Percentiles rank a stretch among this genome's conserved stretches.
phyloP scores from a whole-genome alignment of 805 yeast species.

The Myxozyma melibiosi region DNA sequence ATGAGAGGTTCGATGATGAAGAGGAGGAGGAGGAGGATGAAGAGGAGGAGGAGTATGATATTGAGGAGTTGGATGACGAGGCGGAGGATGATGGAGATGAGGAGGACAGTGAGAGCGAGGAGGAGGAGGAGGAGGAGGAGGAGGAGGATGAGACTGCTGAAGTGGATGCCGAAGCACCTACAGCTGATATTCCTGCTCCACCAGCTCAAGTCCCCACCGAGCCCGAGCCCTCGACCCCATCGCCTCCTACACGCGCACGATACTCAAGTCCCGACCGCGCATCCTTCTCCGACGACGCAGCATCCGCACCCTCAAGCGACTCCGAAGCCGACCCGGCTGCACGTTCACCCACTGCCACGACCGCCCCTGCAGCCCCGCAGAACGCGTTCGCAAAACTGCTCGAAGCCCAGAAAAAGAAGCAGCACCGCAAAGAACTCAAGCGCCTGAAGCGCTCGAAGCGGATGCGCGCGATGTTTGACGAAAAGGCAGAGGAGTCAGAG shows the following conservation, averaged over 20 bases:
- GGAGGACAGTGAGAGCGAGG: slow-evolving; percentile 10
- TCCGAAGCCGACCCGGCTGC: too few relatives aligned
- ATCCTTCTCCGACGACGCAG: slow-evolving; percentile 4
- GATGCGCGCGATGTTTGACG: slow-evolving; percentile 66
- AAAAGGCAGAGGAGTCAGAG: slow-evolving; percentile 86
- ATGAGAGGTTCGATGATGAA: neutral
- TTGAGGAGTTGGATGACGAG: slow-evolving; percentile 14
- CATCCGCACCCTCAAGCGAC: too few relatives aligned
- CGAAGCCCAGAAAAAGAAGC: slow-evolving; percentile 3
- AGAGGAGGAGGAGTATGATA: slow-evolving; percentile 23
- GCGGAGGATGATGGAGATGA: slow-evolving; percentile 9
- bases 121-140: slow-evolving; percentile 6
- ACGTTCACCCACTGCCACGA: neutral
- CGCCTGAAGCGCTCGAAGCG: slow-evolving; percentile 19
- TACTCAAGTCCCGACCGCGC: slow-evolving; percentile 10
- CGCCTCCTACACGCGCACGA: neutral
- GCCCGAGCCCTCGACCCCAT: neutral
- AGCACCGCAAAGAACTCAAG: slow-evolving; percentile 25
- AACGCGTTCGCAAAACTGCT: slow-evolving; percentile 7
- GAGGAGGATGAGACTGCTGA: slow-evolving; percentile 2
- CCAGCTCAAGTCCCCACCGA: too few relatives aligned
- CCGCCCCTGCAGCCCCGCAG: neutral
- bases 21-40: slow-evolving; percentile 25
- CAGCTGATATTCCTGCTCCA: neutral
- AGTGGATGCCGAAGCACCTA: neutral